These are phyloP conservation scores for Skeletonema marinoi DNA, from an alignment of 108 stramenopile genomes.

Conservation along the genomic window DNA sequence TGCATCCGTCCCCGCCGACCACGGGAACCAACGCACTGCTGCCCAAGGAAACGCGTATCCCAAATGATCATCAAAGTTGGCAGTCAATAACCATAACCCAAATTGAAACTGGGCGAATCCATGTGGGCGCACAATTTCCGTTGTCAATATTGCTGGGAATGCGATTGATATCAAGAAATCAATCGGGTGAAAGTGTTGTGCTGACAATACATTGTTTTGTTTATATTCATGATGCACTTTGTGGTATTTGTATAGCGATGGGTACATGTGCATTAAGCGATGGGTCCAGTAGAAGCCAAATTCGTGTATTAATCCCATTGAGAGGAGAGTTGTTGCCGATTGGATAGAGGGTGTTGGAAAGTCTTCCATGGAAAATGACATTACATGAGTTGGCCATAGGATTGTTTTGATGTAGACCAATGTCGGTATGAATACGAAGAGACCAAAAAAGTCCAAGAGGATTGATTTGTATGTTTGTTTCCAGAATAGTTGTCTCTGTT, in stretches of 20 bases:
- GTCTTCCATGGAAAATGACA: constrained; percentile 39
- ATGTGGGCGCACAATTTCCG: constrained; percentile 25
- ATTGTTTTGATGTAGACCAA: constrained; percentile 20
- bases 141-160: constrained; percentile 16
- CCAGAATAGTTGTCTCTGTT: constrained; percentile 16
- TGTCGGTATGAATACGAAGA: constrained; percentile 16
- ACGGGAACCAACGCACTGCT: constrained; percentile 47
- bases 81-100: constrained; percentile 35
- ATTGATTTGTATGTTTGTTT: constrained; percentile 22
- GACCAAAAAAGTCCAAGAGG: neutral
- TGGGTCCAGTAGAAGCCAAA: constrained; percentile 46
- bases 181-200: constrained; percentile 41
- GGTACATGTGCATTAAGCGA: constrained; percentile 31
- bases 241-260: constrained; percentile 41
- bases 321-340: constrained; percentile 3
- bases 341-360: constrained; percentile 28
- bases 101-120: constrained; percentile 39
- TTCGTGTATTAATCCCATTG: constrained; percentile 37
- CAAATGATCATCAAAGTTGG: constrained; percentile 51
- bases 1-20: constrained; percentile 40
- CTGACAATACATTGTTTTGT: constrained; percentile 27
- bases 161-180: constrained; percentile 37
- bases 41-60: constrained; percentile 52
- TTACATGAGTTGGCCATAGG: neutral
- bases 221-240: constrained; percentile 53